Base-by-base conservation (phyloP, 345 rosid species). In the Excoecaria cochinchinensis region DNA sequence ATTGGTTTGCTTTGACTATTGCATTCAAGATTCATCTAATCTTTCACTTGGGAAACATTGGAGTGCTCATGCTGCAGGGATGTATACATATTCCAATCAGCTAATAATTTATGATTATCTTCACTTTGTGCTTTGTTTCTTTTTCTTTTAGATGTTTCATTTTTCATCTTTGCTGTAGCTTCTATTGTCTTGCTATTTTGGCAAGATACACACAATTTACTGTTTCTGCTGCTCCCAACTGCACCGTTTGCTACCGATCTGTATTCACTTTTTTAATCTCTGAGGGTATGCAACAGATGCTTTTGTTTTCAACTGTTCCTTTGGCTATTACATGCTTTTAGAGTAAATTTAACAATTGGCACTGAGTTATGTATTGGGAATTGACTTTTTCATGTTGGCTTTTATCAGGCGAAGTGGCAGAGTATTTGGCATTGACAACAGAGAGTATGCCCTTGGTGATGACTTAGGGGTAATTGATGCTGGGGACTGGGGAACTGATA, bases 381-480 rank as follows among this genome's bases (percentile, higher is more conserved):
- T 47, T 80, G 52, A 81, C 72, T 1, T 62, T 62, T 61, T 73
- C 36, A 72, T 58, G 76, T 74, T 71, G 70, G 71, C 50, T 68
- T 79, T 69, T 22, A 47, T 15, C 50, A 90, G 94, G 86, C 85
- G 53, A 70, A 90, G 79, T 73, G 69, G 71, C 64, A 72, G 81
- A 47, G 77, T 79, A 22, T 39, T 78, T 53, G 76, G 69, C 24
- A 59, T 67, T 4, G 4, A 56, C 67, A 77, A 7, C 60, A 39
- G 80, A 67, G 87, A 83, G 62, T 36, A 58, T 56, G 52, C 74
- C 48, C 67, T 75, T 5, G 81, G 77, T 50, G 87, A 83, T 53
- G 89, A 79, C 57, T 71, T 87, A 56, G 72, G 90, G 83, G 81
- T 79, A 13, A 80, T 73, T n/a, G 89, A 84, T 76, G 80, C 79